Evolutionary conservation across 1,284 basidiomycete species (phyloP).

Genomic region (Cystobasidium slooffiae): DNA sequence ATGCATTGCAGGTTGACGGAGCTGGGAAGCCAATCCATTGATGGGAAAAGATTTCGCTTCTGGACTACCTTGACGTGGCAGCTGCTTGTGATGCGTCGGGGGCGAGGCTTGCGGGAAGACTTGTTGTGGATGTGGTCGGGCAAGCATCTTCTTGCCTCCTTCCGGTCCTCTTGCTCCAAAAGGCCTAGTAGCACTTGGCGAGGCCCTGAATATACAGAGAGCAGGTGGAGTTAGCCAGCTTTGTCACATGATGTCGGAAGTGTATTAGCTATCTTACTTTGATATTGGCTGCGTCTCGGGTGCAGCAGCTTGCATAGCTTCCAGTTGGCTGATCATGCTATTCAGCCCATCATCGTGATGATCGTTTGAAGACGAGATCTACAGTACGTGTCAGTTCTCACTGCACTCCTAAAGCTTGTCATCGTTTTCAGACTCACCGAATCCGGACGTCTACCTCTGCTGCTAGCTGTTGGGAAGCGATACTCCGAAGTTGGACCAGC

Average conservation of each 20-base stretch:
- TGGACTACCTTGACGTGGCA: not conserved
- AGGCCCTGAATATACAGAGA: not conserved
- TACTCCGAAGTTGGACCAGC: constrained; percentile 30
- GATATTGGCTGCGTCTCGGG: not conserved
- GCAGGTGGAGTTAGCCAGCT: not conserved
- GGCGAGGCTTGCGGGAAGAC: constrained; percentile 1
- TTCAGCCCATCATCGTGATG: constrained; percentile 30
- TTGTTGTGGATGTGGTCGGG: constrained; percentile 1
- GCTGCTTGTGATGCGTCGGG: not conserved
- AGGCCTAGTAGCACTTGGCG: not conserved
- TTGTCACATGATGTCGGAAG: not conserved
- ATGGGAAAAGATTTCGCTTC: not conserved
- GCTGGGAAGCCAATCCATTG: constrained; percentile 5
- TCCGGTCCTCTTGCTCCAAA: not conserved
- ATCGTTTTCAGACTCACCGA: constrained; percentile 16
- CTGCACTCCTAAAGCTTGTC: not conserved
- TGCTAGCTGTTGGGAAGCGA: constrained; percentile 32
- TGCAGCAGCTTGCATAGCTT: constrained; percentile 37
- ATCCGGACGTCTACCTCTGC: not conserved
- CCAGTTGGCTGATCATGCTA: constrained; percentile 37
- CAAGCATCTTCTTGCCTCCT: not conserved
- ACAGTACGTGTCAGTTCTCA: no score
- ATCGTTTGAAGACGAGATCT: constrained; percentile 24
- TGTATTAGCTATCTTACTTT: not conserved
- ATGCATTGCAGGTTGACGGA: constrained; percentile 4